Conservation (phyloP, 2,329 filamentous ascomycete genomes). For the Fusarium domesticum region DNA sequence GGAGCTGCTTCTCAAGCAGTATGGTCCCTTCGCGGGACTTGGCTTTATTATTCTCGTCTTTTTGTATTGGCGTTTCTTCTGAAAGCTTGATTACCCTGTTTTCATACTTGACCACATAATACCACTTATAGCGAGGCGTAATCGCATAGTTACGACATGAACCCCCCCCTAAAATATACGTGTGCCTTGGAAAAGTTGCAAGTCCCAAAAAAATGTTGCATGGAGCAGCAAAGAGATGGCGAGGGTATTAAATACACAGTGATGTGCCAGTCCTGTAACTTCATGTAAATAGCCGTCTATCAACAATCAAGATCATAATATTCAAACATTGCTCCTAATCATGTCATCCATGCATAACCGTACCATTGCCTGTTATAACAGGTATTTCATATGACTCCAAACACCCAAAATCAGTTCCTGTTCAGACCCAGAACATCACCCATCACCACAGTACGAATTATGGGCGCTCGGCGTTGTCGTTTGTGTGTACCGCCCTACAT, state of each 20-base stretch:
- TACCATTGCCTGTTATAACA: neutral
- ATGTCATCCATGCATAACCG: neutral
- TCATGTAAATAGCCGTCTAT: neutral
- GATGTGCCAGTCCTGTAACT: too few relatives aligned
- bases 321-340: neutral
- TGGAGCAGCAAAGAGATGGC: too few relatives aligned
- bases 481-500: conserved; percentile 38
- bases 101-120: conserved; percentile 14
- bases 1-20: conserved; percentile 95
- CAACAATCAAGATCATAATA: neutral
- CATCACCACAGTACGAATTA: too few relatives aligned
- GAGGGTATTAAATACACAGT: too few relatives aligned
- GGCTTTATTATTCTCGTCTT: conserved; percentile 82
- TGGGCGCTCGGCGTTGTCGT: neutral
- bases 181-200: neutral
- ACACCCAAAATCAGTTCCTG: conserved; percentile 3
- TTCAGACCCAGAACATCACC: too few relatives aligned
- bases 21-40: conserved; percentile 82
- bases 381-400: conserved; percentile 1
- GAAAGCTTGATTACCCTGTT: conserved; percentile 24
- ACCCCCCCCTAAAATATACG: neutral
- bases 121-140: conserved; percentile 17
- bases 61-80: conserved; percentile 93
- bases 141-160: neutral
- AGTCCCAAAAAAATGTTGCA: neutral